Evolutionary conservation across 2,329 filamentous ascomycete species (phyloP).

Genomic region (Colletotrichum sp.): DNA sequence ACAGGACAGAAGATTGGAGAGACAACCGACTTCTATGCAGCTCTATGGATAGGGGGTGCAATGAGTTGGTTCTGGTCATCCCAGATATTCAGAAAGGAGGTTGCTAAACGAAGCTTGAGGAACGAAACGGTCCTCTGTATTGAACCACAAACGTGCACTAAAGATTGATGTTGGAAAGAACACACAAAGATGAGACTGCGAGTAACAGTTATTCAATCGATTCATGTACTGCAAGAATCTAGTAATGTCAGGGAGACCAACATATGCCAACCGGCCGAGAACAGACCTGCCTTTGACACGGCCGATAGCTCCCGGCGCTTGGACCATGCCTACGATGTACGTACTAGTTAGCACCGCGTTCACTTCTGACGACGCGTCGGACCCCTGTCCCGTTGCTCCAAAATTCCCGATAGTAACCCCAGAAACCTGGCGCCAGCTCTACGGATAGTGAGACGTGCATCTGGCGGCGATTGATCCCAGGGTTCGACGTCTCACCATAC

Average conservation of each 20-base stretch:
- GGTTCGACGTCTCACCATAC: background rate
- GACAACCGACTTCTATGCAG: background rate
- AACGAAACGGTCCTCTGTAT: background rate
- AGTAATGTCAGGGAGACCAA: background rate
- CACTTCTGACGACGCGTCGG: background rate
- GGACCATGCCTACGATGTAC: background rate
- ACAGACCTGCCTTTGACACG: background rate
- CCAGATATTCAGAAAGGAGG: background rate
- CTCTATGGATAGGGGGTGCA: background rate
- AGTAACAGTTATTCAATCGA: background rate
- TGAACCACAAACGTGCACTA: background rate
- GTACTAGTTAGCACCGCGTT: background rate
- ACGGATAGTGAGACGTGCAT: background rate
- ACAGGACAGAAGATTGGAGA: background rate
- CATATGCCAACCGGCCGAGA: background rate
- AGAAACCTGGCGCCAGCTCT: background rate
- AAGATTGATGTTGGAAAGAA: background rate
- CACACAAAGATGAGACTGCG: background rate
- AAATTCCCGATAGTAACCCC: background rate
- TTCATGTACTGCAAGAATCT: background rate
- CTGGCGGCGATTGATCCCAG: background rate
- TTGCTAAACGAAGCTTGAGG: background rate
- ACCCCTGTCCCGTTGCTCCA: background rate
- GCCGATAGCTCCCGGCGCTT: background rate
- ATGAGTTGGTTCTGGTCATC: background rate